These are phyloP conservation scores for Avena atlantica DNA, from an alignment of 176 grass and related monocot species.

Conservation along the genomic window DNA sequence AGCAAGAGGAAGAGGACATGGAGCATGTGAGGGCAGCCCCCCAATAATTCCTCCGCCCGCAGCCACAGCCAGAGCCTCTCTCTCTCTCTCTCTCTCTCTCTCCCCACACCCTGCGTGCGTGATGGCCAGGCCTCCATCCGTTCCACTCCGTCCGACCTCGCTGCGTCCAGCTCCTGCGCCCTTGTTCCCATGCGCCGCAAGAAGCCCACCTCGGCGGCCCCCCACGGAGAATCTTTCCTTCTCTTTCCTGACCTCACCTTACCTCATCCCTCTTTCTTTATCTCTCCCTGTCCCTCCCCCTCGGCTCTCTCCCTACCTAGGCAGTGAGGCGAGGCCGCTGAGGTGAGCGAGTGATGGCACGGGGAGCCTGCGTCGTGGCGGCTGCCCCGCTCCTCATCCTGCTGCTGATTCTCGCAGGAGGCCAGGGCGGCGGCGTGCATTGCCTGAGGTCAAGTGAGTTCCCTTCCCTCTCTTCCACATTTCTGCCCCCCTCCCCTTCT, in stretches of 20 bases:
- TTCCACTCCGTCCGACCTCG: constrained; percentile 14
- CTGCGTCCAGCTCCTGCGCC: constrained; percentile 60
- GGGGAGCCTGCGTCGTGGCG: constrained; percentile 37
- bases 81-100: not conserved
- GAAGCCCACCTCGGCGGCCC: constrained; percentile 48
- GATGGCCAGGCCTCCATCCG: not conserved
- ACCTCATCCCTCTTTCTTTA: not conserved
- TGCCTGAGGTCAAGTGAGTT: constrained; percentile 75
- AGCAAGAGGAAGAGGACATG: constrained; percentile 44
- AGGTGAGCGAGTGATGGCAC: constrained; percentile 37
- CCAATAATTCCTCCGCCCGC: constrained; percentile 66
- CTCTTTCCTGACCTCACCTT: not conserved
- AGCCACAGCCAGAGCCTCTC: not conserved
- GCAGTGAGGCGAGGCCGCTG: not conserved
- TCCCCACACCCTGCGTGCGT: constrained; percentile 10
- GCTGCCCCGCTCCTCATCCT: constrained; percentile 26
- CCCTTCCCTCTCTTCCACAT: not conserved
- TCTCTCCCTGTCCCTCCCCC: not conserved
- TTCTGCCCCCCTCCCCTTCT: not conserved
- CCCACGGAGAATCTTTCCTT: constrained; percentile 52
- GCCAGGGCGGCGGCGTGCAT: constrained; percentile 28
- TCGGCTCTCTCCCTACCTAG: not conserved
- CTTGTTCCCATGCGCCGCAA: constrained; percentile 71
- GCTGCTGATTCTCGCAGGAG: constrained; percentile 12
- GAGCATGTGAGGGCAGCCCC: constrained; percentile 60